Conservation (phyloP, 1,284 basidiomycete genomes). For the Irpex sp. region DNA sequence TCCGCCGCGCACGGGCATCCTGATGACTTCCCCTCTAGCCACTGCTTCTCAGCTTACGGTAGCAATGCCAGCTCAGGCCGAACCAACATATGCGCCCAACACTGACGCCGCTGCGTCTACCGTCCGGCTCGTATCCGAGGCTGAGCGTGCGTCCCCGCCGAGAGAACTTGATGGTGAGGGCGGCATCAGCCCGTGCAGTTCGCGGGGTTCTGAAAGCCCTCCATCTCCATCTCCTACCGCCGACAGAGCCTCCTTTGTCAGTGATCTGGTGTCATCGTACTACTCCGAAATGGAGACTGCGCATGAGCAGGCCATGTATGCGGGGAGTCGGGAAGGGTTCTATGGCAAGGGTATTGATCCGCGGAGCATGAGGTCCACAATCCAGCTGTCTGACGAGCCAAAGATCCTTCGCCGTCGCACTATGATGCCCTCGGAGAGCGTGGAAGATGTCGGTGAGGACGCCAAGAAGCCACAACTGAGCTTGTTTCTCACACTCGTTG, state of each 20-base stretch:
- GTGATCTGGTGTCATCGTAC: constrained; percentile 25
- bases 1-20: constrained; percentile 10
- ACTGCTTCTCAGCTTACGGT: constrained; percentile 20
- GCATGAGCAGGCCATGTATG: not conserved
- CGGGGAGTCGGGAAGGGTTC: not conserved
- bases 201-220: not conserved
- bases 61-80: not conserved
- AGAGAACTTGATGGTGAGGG: not conserved
- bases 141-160: constrained; percentile 12
- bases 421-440: not conserved
- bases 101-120: constrained; percentile 17
- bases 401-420: not conserved
- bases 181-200: not conserved
- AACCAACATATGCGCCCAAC: not conserved
- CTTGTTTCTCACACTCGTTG: constrained; percentile 49
- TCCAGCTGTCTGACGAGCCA: not conserved
- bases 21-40: constrained; percentile 15
- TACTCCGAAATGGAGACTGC: constrained; percentile 12
- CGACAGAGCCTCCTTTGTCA: constrained; percentile 18
- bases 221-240: constrained; percentile 4
- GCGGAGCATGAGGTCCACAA: not conserved
- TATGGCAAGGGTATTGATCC: constrained; percentile 1
- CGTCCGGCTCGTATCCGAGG: constrained; percentile 27
- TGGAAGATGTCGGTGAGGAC: constrained; percentile 17
- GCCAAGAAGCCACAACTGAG: constrained; percentile 54